These are phyloP conservation scores for Fusarium torulosum DNA, from an alignment of 2,329 filamentous ascomycete genomes.

Conservation along the genomic window DNA sequence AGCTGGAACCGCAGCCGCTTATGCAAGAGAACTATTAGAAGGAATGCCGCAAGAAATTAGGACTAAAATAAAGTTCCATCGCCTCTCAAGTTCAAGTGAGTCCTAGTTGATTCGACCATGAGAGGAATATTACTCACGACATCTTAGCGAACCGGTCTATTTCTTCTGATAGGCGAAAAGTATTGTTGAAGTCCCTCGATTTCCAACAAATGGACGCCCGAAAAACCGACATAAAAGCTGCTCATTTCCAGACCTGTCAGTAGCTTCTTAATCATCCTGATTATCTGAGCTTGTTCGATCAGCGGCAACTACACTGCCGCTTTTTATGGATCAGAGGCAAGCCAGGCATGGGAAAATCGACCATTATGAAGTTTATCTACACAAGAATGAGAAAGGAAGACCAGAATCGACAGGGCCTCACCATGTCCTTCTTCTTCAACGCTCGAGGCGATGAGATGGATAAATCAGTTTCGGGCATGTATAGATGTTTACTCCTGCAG, in stretches of 20 bases:
- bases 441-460: conserved; percentile 54
- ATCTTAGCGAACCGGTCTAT: no score
- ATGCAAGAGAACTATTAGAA: no score
- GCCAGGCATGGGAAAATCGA: conserved; percentile 61
- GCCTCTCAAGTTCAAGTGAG: no score
- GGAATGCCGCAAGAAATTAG: no score
- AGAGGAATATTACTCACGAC: no score
- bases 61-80: no score
- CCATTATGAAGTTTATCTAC: conserved; percentile 58
- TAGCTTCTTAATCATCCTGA: conserved; percentile 24
- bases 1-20: no score
- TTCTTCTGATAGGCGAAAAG: no score
- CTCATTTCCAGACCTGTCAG: conserved; percentile 46
- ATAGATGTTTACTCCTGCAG: no score
- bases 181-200: conserved; percentile 48
- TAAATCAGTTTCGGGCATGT: no score
- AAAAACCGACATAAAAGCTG: conserved; percentile 24
- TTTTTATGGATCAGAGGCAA: conserved; percentile 64
- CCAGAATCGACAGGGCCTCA: background rate
- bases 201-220: background rate
- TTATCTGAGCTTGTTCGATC: conserved; percentile 28
- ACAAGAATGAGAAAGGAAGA: conserved; percentile 7
- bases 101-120: no score
- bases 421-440: conserved; percentile 65
- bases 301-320: conserved; percentile 34